phyloP scores from a whole-genome alignment of 805 yeast species.

The Candida sphagnicola region DNA sequence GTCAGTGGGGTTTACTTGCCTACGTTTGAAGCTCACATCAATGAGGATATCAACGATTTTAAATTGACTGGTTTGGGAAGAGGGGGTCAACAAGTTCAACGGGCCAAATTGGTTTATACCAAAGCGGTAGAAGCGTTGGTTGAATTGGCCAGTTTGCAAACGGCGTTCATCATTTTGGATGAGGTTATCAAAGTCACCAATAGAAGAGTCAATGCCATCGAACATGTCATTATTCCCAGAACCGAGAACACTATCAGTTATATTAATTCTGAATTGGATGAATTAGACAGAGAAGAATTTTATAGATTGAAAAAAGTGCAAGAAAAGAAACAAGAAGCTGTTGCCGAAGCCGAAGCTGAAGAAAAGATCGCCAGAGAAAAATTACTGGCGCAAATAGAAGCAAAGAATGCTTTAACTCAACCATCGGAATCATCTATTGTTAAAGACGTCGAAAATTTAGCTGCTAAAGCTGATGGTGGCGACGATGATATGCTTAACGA shows the following conservation, averaged over 20 bases:
- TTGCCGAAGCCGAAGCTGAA: constrained; percentile 61
- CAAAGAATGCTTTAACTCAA: constrained; percentile 14
- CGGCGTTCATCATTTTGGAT: constrained; percentile 93
- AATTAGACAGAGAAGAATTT: constrained; percentile 96
- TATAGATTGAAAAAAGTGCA: constrained; percentile 95
- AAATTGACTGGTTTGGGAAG: constrained; percentile 95
- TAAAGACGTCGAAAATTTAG: constrained; percentile 26
- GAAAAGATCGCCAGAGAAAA: constrained; percentile 18
- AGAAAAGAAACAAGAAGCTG: constrained; percentile 84
- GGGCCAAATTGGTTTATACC: constrained; percentile 89
- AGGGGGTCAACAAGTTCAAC: constrained; percentile 97
- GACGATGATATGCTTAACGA: constrained; percentile 32
- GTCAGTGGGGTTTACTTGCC: constrained; percentile 95
- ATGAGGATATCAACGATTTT: constrained; percentile 87
- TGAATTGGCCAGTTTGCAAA: constrained; percentile 91
- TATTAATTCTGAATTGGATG: constrained; percentile 95
- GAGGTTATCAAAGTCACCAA: constrained; percentile 97
- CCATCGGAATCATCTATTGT: constrained; percentile 20
- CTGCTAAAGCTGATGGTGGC: constrained; percentile 10
- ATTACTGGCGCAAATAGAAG: constrained; percentile 8
- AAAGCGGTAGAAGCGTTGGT: constrained; percentile 96
- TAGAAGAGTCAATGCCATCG: constrained; percentile 97
- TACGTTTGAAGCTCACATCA: constrained; percentile 80
- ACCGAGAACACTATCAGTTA: constrained; percentile 91
- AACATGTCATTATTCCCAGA: constrained; percentile 95